Percentiles rank a stretch among this genome's conserved stretches.
Evolutionary conservation across 2,329 filamentous ascomycete genomes (phyloP).

Genomic region (Neocatenulostroma microsporum): DNA sequence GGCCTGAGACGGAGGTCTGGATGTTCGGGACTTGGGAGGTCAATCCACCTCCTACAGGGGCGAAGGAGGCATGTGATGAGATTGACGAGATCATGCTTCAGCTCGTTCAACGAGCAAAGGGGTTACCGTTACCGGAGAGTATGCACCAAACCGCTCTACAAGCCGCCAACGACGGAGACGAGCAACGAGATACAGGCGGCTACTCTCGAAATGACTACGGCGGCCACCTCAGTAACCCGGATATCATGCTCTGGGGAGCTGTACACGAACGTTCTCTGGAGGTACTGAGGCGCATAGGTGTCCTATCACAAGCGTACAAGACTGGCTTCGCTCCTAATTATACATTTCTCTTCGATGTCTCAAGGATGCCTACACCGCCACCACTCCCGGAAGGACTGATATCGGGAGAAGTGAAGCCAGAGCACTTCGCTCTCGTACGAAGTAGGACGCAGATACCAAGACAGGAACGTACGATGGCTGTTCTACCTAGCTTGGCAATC

Average conservation of each 20-base stretch:
- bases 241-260: slow-evolving; percentile 25
- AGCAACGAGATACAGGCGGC: slow-evolving; percentile 9
- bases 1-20: slow-evolving; percentile 59
- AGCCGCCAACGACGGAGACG: background rate
- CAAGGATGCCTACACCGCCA: slow-evolving; percentile 3
- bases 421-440: slow-evolving; percentile 51
- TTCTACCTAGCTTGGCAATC: slow-evolving; percentile 33
- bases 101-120: slow-evolving; percentile 12
- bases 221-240: slow-evolving; percentile 12
- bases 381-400: slow-evolving; percentile 41
- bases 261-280: slow-evolving; percentile 21
- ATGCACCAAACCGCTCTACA: slow-evolving; percentile 10
- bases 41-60: background rate
- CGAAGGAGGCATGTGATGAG: background rate
- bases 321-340: slow-evolving; percentile 16
- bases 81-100: slow-evolving; percentile 10
- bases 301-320: slow-evolving; percentile 16
- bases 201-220: slow-evolving; percentile 16
- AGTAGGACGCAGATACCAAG: slow-evolving; percentile 51
- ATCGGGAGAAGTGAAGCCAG: slow-evolving; percentile 48
- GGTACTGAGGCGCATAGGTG: slow-evolving; percentile 15
- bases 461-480: slow-evolving; percentile 39
- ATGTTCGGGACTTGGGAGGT: slow-evolving; percentile 42
- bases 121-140: slow-evolving; percentile 4
- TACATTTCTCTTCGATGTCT: slow-evolving; percentile 21